Evolutionary conservation across 2,329 filamentous ascomycete species (phyloP), one percentile per base, ranked within the genome.

Genomic region (Clonostachys chloroleuca): DNA sequence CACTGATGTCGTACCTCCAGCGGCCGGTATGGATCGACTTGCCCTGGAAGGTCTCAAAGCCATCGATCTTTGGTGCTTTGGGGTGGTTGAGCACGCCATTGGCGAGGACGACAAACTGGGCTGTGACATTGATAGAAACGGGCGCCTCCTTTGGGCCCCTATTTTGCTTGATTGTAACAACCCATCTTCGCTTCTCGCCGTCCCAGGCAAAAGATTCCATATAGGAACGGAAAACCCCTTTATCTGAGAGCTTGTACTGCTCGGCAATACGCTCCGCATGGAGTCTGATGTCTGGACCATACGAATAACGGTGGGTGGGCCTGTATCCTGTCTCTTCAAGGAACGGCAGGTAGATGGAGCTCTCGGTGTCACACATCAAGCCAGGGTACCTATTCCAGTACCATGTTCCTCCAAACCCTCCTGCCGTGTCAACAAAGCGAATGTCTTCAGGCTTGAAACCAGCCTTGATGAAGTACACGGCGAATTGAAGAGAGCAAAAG

Each of bases 291-390:
- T 79, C 75, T 4, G 59, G 52, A 0, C 70, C 74, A 10, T 61
- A 61, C 0, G 69, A 61, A 51, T 76, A 78, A 37, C 69, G 68
- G 40, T 77, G 65, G 13, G 65, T 74, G 0, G 81, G 82, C 57
- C 82, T 72, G 54, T 81, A 83, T 0, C 73, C 74, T 3, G 70
- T 81, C 59, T 84, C 79, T 50, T 84, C 80, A 3, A 84, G 67
- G 12, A 82, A 59, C 5, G 80, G 80, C 62, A 84, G 60, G 54
- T 84, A 85, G n/a, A 72, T 66, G 53, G 78, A 82, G 45, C 70
- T 69, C 59, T 86, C 81, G 4, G 81, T 63, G 54, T 86, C 81
- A 55, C 80, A 84, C 52, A 68, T 66, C 8, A 75, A 56, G 1
- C 72, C 74, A 0, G 74, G 73, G 47, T 75, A 78, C 0, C 72